Evolutionary conservation across 192 early-diverging fungal species (phyloP).

Genomic region (Umbelopsis sp.): DNA sequence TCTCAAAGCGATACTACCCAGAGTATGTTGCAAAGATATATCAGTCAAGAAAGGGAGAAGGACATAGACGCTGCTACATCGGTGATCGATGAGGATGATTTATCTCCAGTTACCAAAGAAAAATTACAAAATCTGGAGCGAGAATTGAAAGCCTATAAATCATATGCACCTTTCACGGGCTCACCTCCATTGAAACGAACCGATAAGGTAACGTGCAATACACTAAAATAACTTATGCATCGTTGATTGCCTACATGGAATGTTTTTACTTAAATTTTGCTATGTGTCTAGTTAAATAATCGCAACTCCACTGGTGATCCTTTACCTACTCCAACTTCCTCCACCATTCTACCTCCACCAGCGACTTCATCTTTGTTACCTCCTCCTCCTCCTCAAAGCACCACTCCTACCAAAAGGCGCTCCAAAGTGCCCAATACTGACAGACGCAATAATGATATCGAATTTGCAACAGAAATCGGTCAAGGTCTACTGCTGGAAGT

Average conservation of each 20-base stretch:
- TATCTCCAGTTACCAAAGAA: constrained; percentile 29
- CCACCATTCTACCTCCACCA: constrained; percentile 19
- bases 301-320: constrained; percentile 22
- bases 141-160: constrained; percentile 29
- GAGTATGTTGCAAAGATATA: constrained; percentile 3
- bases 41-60: constrained; percentile 3
- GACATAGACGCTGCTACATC: not conserved
- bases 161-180: not conserved
- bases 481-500: constrained; percentile 45
- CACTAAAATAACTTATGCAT: not conserved
- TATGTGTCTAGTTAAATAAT: constrained; percentile 8
- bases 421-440: constrained; percentile 40
- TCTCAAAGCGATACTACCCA: constrained; percentile 15
- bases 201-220: not conserved
- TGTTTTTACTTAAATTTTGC: constrained; percentile 12
- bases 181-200: constrained; percentile 4
- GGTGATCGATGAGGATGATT: constrained; percentile 10
- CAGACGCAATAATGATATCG: constrained; percentile 42
- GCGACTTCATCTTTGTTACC: not conserved
- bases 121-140: constrained; percentile 33
- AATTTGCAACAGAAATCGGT: constrained; percentile 51
- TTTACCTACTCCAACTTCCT: constrained; percentile 36
- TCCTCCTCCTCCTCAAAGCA: constrained; percentile 31
- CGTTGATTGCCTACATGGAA: not conserved
- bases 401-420: constrained; percentile 37